phyloP scores from a whole-genome alignment of 148 eudicot species.

The Rhododendron mucronatum region DNA sequence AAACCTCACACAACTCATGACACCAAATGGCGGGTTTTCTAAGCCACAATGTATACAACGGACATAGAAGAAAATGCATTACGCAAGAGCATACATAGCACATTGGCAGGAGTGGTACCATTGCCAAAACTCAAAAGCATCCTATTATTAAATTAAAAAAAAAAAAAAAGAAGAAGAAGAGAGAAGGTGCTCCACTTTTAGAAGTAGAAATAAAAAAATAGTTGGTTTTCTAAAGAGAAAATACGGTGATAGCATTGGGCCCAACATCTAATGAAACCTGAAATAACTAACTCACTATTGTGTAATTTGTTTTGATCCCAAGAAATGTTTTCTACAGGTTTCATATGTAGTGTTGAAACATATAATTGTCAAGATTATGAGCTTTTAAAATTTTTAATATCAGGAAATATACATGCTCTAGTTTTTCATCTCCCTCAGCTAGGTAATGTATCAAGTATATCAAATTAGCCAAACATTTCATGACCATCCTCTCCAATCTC shows the following conservation, averaged over 20 bases:
- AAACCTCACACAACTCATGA: not conserved
- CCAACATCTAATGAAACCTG: not conserved
- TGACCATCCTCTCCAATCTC: not conserved
- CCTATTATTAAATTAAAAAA: not conserved
- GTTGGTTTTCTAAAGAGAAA: not conserved
- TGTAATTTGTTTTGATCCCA: not conserved
- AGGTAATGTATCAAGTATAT: not conserved
- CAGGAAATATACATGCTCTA: not conserved
- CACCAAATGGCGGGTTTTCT: not conserved
- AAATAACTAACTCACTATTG: not conserved
- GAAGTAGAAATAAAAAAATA: not conserved
- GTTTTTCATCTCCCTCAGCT: not conserved
- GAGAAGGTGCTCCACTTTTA: not conserved
- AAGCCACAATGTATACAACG: not conserved
- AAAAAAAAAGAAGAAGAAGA: no score
- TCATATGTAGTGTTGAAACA: not conserved
- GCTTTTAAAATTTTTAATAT: no score
- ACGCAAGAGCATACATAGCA: not conserved
- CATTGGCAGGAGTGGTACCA: not conserved
- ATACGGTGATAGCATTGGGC: not conserved
- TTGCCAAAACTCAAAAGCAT: not conserved
- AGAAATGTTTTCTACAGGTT: not conserved
- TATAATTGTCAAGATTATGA: not conserved
- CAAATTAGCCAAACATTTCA: not conserved
- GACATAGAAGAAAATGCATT: not conserved